Conservation (phyloP, 2,329 filamentous ascomycete species). For the Microdochium paspali region DNA sequence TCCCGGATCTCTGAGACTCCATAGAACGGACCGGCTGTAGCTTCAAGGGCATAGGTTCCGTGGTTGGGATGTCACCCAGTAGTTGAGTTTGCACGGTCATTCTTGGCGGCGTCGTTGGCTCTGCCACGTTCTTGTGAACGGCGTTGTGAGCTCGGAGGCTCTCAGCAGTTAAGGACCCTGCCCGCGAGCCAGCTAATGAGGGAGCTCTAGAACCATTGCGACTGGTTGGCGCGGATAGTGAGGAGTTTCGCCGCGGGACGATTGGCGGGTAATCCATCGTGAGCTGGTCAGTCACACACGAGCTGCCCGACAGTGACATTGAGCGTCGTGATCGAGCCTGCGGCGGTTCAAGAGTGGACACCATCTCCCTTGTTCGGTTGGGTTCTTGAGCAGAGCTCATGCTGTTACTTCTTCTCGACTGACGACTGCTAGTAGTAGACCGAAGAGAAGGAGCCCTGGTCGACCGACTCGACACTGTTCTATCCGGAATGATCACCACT, state of each 20-base stretch:
- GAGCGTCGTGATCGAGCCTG: slow-evolving; percentile 27
- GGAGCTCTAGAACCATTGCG: slow-evolving; percentile 41
- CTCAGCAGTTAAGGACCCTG: slow-evolving; percentile 37
- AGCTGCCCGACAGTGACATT: slow-evolving; percentile 37
- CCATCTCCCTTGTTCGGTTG: slow-evolving; percentile 30
- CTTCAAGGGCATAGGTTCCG: slow-evolving; percentile 15
- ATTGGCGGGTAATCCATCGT: slow-evolving; percentile 52
- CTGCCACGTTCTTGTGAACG: slow-evolving; percentile 20
- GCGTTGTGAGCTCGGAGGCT: slow-evolving; percentile 48
- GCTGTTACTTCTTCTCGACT: slow-evolving; percentile 43
- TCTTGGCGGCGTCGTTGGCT: slow-evolving; percentile 13
- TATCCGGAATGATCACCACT: slow-evolving; percentile 52
- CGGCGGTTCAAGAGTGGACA: slow-evolving; percentile 32
- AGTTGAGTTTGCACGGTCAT: slow-evolving; percentile 16
- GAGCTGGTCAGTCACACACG: slow-evolving; percentile 33
- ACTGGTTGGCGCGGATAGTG: slow-evolving; percentile 53
- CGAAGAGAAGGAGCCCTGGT: slow-evolving; percentile 43
- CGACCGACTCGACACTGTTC: slow-evolving; percentile 42
- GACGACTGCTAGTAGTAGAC: slow-evolving; percentile 51
- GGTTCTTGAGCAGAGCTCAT: slow-evolving; percentile 35
- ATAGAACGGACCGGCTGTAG: slow-evolving; percentile 20
- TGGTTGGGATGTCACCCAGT: slow-evolving; percentile 15
- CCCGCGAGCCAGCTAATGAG: slow-evolving; percentile 16
- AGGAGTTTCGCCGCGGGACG: slow-evolving; percentile 48
- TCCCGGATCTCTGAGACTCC: slow-evolving; percentile 20